These are phyloP conservation scores for Microthlaspi erraticum DNA, from an alignment of 345 rosid species.

Conservation along the genomic window DNA sequence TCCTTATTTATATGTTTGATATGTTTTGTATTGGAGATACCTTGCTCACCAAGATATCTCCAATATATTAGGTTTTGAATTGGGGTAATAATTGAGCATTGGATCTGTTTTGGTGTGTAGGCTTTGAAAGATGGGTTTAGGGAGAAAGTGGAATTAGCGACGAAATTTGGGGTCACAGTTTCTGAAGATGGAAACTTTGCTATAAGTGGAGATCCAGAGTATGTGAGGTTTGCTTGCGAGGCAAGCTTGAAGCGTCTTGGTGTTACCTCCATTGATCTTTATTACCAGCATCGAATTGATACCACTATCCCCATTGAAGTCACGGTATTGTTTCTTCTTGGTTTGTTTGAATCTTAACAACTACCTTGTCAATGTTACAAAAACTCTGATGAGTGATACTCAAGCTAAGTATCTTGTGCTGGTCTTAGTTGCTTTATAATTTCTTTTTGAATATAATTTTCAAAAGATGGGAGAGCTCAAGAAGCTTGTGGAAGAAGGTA, in stretches of 20 bases:
- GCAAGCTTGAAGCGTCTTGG: conserved; percentile 61
- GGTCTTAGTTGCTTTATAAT: no score
- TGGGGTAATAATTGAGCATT: no score
- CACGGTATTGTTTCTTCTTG: background rate
- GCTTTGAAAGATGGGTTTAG: conserved; percentile 49
- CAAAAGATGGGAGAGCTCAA: conserved; percentile 60
- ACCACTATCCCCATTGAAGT: background rate
- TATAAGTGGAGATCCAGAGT: conserved; percentile 52
- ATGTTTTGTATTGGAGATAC: no score
- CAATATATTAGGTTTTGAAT: no score
- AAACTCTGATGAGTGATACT: no score
- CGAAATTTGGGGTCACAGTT: conserved; percentile 40
- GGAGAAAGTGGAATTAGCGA: conserved; percentile 56
- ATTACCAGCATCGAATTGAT: conserved; percentile 63
- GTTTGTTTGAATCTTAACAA: background rate
- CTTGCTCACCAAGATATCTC: no score
- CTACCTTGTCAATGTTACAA: no score
- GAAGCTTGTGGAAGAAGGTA: conserved; percentile 77
- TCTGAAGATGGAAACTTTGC: conserved; percentile 37
- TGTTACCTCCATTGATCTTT: conserved; percentile 59
- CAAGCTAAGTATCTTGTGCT: background rate
- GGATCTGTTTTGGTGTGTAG: no score
- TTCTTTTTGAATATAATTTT: no score
- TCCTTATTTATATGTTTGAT: no score
- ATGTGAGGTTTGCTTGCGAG: conserved; percentile 62